Evolutionary conservation across 2,329 filamentous ascomycete genomes (phyloP).

Genomic region (Alternaria atra): DNA sequence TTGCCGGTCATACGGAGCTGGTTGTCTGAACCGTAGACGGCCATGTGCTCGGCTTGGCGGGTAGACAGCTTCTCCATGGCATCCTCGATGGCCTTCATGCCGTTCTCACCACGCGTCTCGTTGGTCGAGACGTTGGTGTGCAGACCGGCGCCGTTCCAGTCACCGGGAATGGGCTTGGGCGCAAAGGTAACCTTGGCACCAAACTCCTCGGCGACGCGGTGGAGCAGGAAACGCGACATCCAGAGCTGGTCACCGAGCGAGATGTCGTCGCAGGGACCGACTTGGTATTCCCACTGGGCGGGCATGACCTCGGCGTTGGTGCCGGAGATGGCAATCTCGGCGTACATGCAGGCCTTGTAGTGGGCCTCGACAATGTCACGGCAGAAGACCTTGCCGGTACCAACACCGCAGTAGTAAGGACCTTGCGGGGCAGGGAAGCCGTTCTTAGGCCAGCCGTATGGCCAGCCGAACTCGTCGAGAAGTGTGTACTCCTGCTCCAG

Average conservation of each 20-base stretch:
- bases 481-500: conserved; percentile 98
- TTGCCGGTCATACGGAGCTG: conserved; percentile 89
- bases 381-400: conserved; percentile 95
- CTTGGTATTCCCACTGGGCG: conserved; percentile 97
- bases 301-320: conserved; percentile 99
- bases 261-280: conserved; percentile 89
- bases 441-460: conserved; percentile 89
- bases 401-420: conserved; percentile 98
- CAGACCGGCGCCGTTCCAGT: conserved; percentile 97
- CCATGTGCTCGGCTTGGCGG: conserved; percentile 70
- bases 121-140: conserved; percentile 94
- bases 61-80: conserved; percentile 68
- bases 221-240: conserved; percentile 88
- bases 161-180: conserved; percentile 93
- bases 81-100: conserved; percentile 91
- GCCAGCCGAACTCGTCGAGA: conserved; percentile 83
- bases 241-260: conserved; percentile 94
- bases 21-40: conserved; percentile 96
- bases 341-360: conserved; percentile 89
- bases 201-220: conserved; percentile 94
- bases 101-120: conserved; percentile 87
- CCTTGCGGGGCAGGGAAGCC: conserved; percentile 93
- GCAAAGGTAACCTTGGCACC: conserved; percentile 94
- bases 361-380: conserved; percentile 97
- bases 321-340: conserved; percentile 91